Evolutionary conservation across 106 monocot species (phyloP).

Genomic region (Apostasia shenzhenica): DNA sequence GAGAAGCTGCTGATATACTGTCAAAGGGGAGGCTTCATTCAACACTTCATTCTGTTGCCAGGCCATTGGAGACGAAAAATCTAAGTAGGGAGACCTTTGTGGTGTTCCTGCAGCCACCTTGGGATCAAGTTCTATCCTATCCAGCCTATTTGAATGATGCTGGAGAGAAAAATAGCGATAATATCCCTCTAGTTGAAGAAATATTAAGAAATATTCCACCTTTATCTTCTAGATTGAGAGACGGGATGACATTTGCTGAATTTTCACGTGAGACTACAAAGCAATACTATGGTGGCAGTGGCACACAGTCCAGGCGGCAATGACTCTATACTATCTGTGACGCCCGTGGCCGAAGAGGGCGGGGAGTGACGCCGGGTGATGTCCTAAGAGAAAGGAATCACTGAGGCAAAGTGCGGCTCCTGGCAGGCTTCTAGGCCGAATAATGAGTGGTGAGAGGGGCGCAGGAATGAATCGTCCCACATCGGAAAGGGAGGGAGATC

Average conservation of each 20-base stretch:
- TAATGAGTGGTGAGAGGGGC: too few relatives aligned
- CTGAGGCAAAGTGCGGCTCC: too few relatives aligned
- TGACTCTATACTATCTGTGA: too few relatives aligned
- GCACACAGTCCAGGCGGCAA: constrained; percentile 46
- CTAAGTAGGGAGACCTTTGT: constrained; percentile 85
- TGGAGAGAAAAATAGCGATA: constrained; percentile 5
- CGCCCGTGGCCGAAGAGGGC: too few relatives aligned
- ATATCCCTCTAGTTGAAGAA: constrained; percentile 19
- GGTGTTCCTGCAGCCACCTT: constrained; percentile 88
- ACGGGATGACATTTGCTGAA: constrained; percentile 97
- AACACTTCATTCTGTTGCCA: constrained; percentile 74
- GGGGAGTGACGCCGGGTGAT: too few relatives aligned
- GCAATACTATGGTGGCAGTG: constrained; percentile 82
- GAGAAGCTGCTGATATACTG: constrained; percentile 82
- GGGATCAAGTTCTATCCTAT: constrained; percentile 46
- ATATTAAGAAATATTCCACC: constrained; percentile 63
- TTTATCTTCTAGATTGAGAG: constrained; percentile 55
- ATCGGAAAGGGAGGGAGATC: too few relatives aligned
- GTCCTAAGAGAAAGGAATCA: too few relatives aligned
- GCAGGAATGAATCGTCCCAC: too few relatives aligned
- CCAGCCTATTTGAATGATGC: constrained; percentile 15
- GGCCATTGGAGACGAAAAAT: constrained; percentile 33
- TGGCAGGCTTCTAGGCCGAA: too few relatives aligned
- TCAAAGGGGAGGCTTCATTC: constrained; percentile 68
- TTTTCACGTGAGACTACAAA: constrained; percentile 88